These are phyloP conservation scores for Hypoxylon fuscum DNA, from an alignment of 495 filamentous ascomycete species.

Conservation along the genomic window DNA sequence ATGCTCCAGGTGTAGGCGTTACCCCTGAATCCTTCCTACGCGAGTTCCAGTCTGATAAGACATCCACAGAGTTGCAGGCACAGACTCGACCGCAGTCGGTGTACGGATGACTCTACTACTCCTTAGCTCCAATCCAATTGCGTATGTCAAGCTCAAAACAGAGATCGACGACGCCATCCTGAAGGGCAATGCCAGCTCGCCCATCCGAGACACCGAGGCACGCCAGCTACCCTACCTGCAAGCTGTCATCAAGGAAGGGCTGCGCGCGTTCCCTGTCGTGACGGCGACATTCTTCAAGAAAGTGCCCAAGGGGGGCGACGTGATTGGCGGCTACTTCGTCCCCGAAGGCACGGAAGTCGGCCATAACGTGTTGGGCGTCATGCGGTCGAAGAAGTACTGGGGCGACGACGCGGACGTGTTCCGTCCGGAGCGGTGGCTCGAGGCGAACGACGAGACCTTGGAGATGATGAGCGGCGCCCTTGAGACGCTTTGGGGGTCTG, in stretches of 20 bases:
- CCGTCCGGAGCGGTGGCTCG: slow-evolving; percentile 54
- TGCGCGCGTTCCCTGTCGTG: slow-evolving; percentile 51
- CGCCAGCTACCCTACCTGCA: slow-evolving; percentile 56
- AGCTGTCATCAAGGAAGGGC: slow-evolving; percentile 57
- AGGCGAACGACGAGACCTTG: slow-evolving; percentile 43
- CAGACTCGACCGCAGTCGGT: slow-evolving; percentile 68
- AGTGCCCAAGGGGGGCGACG: slow-evolving; percentile 40
- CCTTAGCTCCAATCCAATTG: slow-evolving; percentile 53
- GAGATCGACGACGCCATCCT: slow-evolving; percentile 60
- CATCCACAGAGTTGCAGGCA: slow-evolving; percentile 59
- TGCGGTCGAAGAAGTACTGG: slow-evolving; percentile 42
- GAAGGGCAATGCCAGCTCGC: slow-evolving; percentile 35
- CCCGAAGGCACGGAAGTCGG: slow-evolving; percentile 43
- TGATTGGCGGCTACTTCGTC: slow-evolving; percentile 35
- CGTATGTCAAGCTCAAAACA: slow-evolving; percentile 62
- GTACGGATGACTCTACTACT: slow-evolving; percentile 65
- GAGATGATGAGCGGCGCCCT: slow-evolving; percentile 49
- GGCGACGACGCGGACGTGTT: slow-evolving; percentile 50
- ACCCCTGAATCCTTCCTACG: background rate
- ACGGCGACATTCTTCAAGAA: slow-evolving; percentile 43
- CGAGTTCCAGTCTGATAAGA: background rate
- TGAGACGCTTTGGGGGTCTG: slow-evolving; percentile 48
- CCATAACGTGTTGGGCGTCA: slow-evolving; percentile 34
- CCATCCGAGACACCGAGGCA: slow-evolving; percentile 52
- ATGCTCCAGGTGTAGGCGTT: slow-evolving; percentile 50